Evolutionary conservation across 2,329 filamentous ascomycete species (phyloP).

Genomic region (Sclerotinia nivalis): DNA sequence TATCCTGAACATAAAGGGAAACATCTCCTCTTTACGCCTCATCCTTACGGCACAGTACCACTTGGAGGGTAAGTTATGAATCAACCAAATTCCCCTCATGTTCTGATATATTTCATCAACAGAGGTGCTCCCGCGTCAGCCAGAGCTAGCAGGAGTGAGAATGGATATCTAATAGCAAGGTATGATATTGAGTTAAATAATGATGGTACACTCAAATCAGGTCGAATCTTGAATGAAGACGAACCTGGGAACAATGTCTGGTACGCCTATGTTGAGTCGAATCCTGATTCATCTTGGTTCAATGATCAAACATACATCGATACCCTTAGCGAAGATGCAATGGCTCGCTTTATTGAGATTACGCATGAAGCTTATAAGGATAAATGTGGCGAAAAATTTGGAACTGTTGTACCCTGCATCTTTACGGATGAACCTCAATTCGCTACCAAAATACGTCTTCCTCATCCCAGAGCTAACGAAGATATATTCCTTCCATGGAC

Average conservation of each 20-base stretch:
- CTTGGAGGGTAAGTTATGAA: conserved; percentile 15
- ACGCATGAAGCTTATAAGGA: conserved; percentile 41
- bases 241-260: conserved; percentile 37
- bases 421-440: conserved; percentile 43
- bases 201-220: conserved; percentile 35
- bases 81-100: not conserved
- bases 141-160: conserved; percentile 20
- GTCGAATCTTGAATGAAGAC: conserved; percentile 28
- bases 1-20: conserved; percentile 37
- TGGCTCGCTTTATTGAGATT: conserved; percentile 38
- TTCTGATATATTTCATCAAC: conserved; percentile 14
- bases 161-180: conserved; percentile 36
- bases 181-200: conserved; percentile 37
- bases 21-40: conserved; percentile 39
- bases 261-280: conserved; percentile 42
- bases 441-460: conserved; percentile 39
- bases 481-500: conserved; percentile 42
- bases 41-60: conserved; percentile 26
- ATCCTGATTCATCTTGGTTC: conserved; percentile 40
- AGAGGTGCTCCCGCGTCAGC: conserved; percentile 20
- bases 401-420: conserved; percentile 39
- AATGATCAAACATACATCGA: conserved; percentile 42
- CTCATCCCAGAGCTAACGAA: conserved; percentile 31
- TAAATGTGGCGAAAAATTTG: conserved; percentile 39
- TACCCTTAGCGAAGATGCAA: conserved; percentile 38